phyloP scores from a whole-genome alignment of 257 asterid genomes.

The Cynanchum wilfordii region DNA sequence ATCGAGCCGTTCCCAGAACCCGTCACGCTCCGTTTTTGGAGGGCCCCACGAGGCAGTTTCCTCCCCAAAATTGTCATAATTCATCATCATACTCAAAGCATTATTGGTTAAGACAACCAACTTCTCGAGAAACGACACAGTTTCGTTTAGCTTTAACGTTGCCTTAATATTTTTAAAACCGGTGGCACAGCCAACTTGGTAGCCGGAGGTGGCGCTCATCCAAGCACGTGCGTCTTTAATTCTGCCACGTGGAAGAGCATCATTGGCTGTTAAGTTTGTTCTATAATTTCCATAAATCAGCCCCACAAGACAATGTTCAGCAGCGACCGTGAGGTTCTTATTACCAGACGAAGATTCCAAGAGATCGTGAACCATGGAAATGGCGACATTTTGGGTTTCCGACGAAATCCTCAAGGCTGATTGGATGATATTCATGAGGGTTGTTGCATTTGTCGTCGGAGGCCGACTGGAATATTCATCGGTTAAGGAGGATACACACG shows the following conservation, averaged over 20 bases:
- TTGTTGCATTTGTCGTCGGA: conserved; percentile 21
- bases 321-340: conserved; percentile 43
- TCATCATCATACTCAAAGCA: conserved; percentile 45
- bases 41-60: conserved; percentile 40
- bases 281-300: conserved; percentile 40
- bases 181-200: conserved; percentile 59
- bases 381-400: conserved; percentile 28
- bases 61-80: conserved; percentile 41
- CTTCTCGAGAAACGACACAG: conserved; percentile 44
- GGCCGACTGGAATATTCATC: conserved; percentile 19
- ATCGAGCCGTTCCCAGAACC: conserved; percentile 47
- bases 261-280: conserved; percentile 13
- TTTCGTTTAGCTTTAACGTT: conserved; percentile 31
- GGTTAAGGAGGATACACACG: conserved; percentile 31
- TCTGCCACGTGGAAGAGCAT: conserved; percentile 19
- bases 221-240: conserved; percentile 67
- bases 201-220: conserved; percentile 50
- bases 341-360: conserved; percentile 29
- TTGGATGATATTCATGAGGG: conserved; percentile 35
- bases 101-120: conserved; percentile 35
- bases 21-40: conserved; percentile 50
- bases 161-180: conserved; percentile 51
- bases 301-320: conserved; percentile 36
- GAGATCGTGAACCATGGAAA: conserved; percentile 35
- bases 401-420: conserved; percentile 35